Evolutionary conservation across 106 monocot species (phyloP).

Genomic region (Dendrobium huoshanense): DNA sequence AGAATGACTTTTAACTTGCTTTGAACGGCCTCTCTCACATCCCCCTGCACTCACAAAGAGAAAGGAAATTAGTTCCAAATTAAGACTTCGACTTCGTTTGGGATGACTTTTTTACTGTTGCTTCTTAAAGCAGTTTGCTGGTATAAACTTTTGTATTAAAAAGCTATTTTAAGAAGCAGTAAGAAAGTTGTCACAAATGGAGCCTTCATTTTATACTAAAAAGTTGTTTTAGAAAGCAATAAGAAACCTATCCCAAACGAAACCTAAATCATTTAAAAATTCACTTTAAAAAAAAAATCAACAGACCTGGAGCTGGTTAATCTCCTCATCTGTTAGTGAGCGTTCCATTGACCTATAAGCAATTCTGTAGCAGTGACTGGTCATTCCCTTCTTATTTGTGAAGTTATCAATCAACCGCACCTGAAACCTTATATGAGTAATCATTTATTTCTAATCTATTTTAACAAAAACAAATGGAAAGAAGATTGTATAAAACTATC

Average conservation of each 20-base stretch:
- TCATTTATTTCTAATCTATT: no score
- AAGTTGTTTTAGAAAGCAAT: no score
- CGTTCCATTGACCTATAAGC: slow-evolving; percentile 89
- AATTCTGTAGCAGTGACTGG: slow-evolving; percentile 92
- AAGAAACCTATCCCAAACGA: no score
- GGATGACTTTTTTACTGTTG: no score
- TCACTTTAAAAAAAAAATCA: background rate
- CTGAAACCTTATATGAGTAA: slow-evolving; percentile 19
- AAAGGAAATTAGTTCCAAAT: background rate
- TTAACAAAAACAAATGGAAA: no score
- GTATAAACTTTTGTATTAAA: no score
- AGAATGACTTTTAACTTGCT: slow-evolving; percentile 66
- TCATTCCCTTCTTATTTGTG: slow-evolving; percentile 89
- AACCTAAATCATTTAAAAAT: slow-evolving; percentile 1
- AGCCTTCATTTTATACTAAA: no score
- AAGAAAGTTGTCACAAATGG: no score
- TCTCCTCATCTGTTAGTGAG: slow-evolving; percentile 92
- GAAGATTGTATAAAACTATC: no score
- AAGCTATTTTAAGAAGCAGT: no score
- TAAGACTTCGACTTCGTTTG: background rate
- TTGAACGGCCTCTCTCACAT: slow-evolving; percentile 68
- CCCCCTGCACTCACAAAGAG: slow-evolving; percentile 35
- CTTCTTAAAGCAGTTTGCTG: no score
- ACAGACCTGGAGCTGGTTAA: slow-evolving; percentile 79
- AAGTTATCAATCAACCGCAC: slow-evolving; percentile 83